A percentile compares a stretch with the other conserved stretches of the same genome.
These are phyloP conservation scores for Pythium apleroticum DNA, from an alignment of 352 stramenopile species.

Conservation along the genomic window DNA sequence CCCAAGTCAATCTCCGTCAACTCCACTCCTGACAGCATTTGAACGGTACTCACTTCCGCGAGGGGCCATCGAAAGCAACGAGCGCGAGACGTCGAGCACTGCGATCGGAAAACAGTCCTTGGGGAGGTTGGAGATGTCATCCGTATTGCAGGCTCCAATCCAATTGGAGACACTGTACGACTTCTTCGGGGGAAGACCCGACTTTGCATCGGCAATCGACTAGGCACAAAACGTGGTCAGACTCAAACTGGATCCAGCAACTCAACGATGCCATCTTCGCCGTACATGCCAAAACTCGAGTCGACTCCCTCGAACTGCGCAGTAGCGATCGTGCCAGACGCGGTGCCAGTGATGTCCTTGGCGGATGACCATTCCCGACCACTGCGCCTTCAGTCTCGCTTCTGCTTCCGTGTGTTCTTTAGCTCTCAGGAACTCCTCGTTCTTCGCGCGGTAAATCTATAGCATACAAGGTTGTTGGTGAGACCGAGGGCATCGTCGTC, in stretches of 20 bases:
- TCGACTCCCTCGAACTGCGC: constrained; percentile 30
- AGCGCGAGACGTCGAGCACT: constrained; percentile 31
- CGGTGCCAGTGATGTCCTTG: constrained; percentile 10
- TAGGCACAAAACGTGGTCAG: not conserved
- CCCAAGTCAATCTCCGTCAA: too few species aligned
- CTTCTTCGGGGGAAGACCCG: constrained; percentile 30
- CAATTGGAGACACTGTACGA: constrained; percentile 28
- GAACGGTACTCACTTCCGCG: constrained; percentile 23
- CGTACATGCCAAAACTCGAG: constrained; percentile 42
- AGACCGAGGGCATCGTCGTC: too few species aligned
- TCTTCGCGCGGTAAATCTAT: constrained; percentile 35
- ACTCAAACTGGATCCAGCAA: not conserved
- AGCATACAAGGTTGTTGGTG: not conserved
- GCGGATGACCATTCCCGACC: constrained; percentile 34
- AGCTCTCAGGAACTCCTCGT: constrained; percentile 33
- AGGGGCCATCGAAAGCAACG: constrained; percentile 20
- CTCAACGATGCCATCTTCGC: not conserved
- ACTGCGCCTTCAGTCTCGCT: constrained; percentile 37
- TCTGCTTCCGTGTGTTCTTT: constrained; percentile 36
- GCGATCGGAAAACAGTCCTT: constrained; percentile 33
- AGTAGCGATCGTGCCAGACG: constrained; percentile 32
- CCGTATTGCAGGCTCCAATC: constrained; percentile 30
- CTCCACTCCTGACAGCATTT: too few species aligned
- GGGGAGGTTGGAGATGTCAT: constrained; percentile 23
- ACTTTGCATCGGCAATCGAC: constrained; percentile 37